phyloP scores from a whole-genome alignment of 768 basidiomycete species.

The Boletus huronensis region DNA sequence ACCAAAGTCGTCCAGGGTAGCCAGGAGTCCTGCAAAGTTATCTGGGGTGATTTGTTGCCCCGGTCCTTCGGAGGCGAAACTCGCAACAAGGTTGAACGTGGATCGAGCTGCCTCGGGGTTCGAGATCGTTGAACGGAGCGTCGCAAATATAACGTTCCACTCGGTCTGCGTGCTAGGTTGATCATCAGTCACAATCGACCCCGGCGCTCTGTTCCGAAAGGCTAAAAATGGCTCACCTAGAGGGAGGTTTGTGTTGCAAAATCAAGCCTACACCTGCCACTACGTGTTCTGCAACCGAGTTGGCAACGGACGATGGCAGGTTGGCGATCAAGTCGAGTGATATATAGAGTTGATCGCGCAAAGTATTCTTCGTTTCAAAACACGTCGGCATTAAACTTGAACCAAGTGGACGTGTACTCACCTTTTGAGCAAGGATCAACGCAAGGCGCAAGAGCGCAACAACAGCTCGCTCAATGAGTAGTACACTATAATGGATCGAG shows the following conservation, averaged over 20 bases:
- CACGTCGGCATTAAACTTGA: background rate
- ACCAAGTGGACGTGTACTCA: slow-evolving; percentile 30
- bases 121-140: slow-evolving; percentile 79
- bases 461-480: slow-evolving; percentile 92
- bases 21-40: slow-evolving; percentile 76
- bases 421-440: slow-evolving; percentile 75
- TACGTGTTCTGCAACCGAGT: slow-evolving; percentile 89
- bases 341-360: slow-evolving; percentile 92
- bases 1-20: slow-evolving; percentile 84
- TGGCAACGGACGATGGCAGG: slow-evolving; percentile 71
- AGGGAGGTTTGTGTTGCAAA: slow-evolving; percentile 69
- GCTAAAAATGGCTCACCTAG: slow-evolving; percentile 40
- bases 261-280: slow-evolving; percentile 76
- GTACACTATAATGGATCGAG: slow-evolving; percentile 77
- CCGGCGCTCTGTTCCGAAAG: background rate
- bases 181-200: slow-evolving; percentile 4
- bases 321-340: slow-evolving; percentile 88
- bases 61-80: slow-evolving; percentile 60
- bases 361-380: slow-evolving; percentile 49
- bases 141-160: slow-evolving; percentile 89
- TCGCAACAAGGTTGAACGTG: slow-evolving; percentile 75
- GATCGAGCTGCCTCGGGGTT: slow-evolving; percentile 85
- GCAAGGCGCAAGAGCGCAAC: slow-evolving; percentile 86
- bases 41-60: slow-evolving; percentile 64
- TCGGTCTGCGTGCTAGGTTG: slow-evolving; percentile 78